Base-by-base conservation (phyloP, 192 early-diverging fungal species). In the Kappamyces sp. region DNA sequence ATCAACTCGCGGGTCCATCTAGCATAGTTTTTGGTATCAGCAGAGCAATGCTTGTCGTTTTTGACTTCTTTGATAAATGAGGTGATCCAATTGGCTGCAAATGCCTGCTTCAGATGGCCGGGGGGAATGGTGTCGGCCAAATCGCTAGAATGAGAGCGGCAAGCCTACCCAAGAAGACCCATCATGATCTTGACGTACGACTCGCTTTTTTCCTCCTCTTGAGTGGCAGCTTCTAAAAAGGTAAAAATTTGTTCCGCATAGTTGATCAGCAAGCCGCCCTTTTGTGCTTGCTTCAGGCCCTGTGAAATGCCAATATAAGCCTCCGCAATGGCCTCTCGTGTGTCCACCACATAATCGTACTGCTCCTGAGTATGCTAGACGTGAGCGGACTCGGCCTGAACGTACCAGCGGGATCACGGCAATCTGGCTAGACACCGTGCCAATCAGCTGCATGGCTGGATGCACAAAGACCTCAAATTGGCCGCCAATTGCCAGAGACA, bases 301-400 rank as follows among this genome's bases (percentile, higher is more conserved):
- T 98, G 94, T 0, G 86, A 80, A 53, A 99, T 97, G 40, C 97
- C 97, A 23, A 97, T 89, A 73, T 91, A 96, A 5, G 93, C 93
- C 69, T 98, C 94, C 41, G 94, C 73, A 63, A 94, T 92, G 40
- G 88, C 89, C 53, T 93, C 89, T 40, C 90, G 84, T 52, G 97
- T 78, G 50, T 83, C 68, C 60, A 86, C 87, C 23, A 87, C 83
- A 69, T 92, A 95, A 65, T 99, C 94, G 37, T 86, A 86, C 60
- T 86, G 84, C 61, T 93, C 89, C 60, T 35, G 12, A n/a, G 57
- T 59, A 40, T 13, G 38, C 57, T 63, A 67, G 23, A 23, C 23
- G 23, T 23, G 23, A 23, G 37, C 46, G 36, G 61, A 43, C 9
- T 48, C 55, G 46, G 60, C 41, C 49, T 60, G 3, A 9, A 57